Evolutionary conservation across 2,329 filamentous ascomycete species (phyloP).

Genomic region (Berkeleyomyces rouxiae): DNA sequence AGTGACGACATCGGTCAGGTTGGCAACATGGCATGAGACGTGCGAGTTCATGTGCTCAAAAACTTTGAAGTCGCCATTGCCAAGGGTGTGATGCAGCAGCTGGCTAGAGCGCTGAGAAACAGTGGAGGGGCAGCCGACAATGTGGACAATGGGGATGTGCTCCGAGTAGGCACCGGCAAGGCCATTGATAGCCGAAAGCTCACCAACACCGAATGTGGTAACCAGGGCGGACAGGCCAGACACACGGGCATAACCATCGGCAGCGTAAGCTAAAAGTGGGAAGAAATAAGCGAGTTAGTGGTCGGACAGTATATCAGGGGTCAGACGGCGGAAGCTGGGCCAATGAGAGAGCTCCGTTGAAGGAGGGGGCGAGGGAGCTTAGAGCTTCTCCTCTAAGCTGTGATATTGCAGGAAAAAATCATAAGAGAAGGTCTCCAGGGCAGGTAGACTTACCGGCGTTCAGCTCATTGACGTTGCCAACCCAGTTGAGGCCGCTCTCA

Average conservation of each 20-base stretch:
- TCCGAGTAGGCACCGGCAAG: constrained; percentile 61
- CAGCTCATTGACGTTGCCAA: constrained; percentile 55
- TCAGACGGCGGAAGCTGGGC: not conserved
- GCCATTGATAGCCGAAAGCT: constrained; percentile 58
- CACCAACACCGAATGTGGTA: constrained; percentile 62
- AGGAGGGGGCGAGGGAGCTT: constrained; percentile 5
- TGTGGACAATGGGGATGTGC: constrained; percentile 54
- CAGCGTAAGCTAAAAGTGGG: constrained; percentile 43
- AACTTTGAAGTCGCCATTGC: constrained; percentile 66
- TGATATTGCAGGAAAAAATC: not conserved
- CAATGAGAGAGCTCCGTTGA: not conserved
- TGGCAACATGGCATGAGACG: constrained; percentile 55
- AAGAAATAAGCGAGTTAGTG: constrained; percentile 15
- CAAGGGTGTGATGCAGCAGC: constrained; percentile 51
- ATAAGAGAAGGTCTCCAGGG: constrained; percentile 6
- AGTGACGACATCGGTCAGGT: constrained; percentile 51
- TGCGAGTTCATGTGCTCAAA: constrained; percentile 62
- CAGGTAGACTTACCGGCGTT: constrained; percentile 42
- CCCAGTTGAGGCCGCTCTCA: constrained; percentile 42
- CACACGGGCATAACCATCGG: constrained; percentile 63
- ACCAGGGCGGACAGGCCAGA: constrained; percentile 54
- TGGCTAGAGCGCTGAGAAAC: constrained; percentile 31
- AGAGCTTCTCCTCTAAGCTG: not conserved
- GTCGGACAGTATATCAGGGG: not conserved
- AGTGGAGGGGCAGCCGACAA: constrained; percentile 38